phyloP scores from a whole-genome alignment of 1,139 yeast species.

The Lipomyces yarrowii region DNA sequence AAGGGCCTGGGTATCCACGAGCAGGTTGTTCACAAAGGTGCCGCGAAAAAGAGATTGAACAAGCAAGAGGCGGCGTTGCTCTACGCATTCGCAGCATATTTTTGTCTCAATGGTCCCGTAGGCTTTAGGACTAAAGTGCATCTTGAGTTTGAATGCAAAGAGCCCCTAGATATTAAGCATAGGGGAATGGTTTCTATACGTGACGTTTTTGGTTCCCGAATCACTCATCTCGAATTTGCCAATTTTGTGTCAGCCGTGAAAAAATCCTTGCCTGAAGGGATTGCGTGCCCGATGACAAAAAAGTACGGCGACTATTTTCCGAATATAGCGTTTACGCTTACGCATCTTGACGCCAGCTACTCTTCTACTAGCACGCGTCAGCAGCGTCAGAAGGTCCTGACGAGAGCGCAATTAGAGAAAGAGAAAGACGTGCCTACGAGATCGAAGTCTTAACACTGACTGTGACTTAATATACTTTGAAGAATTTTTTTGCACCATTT shows the following conservation, averaged over 20 bases:
- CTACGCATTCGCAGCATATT: conserved; percentile 18
- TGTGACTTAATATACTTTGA: too few species aligned
- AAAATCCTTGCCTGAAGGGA: conserved; percentile 5
- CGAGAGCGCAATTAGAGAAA: too few species aligned
- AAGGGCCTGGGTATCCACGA: conserved; percentile 1
- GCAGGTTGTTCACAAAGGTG: conserved; percentile 9
- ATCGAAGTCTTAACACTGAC: background rate
- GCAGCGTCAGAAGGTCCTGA: background rate
- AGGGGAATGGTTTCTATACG: conserved; percentile 4
- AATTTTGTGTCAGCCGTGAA: conserved; percentile 19
- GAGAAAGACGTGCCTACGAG: background rate
- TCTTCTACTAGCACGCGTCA: background rate
- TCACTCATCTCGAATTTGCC: conserved; percentile 11
- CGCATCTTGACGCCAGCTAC: background rate
- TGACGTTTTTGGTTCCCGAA: conserved; percentile 12
- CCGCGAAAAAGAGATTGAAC: background rate
- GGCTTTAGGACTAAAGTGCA: conserved; percentile 15
- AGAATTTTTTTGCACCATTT: too few species aligned
- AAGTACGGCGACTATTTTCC: conserved; percentile 21
- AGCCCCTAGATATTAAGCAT: background rate
- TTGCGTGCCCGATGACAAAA: conserved; percentile 13
- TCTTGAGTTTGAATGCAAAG: conserved; percentile 1
- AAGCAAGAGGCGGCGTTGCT: conserved; percentile 8
- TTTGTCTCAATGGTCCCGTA: conserved; percentile 19
- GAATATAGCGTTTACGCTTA: conserved; percentile 2